These are phyloP conservation scores for Emmonsia crescens DNA, from an alignment of 2,329 filamentous ascomycete species.

Conservation along the genomic window DNA sequence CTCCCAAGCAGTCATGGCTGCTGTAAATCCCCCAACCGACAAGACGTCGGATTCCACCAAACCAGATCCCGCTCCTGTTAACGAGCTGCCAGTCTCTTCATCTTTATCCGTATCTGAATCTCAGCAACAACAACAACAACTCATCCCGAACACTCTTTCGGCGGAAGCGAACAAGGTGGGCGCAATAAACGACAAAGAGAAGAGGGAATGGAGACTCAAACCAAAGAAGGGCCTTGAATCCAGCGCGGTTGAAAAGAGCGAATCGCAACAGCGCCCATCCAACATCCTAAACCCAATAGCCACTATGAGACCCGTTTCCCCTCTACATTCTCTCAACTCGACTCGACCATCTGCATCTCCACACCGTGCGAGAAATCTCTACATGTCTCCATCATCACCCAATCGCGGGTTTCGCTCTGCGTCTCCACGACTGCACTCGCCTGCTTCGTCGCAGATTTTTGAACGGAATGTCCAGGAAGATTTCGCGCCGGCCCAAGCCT, in stretches of 20 bases:
- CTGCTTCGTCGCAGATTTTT: conserved; percentile 69
- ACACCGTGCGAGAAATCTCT: conserved; percentile 20
- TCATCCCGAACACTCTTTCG: not conserved
- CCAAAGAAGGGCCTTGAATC: not conserved
- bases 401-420: conserved; percentile 52
- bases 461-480: conserved; percentile 89
- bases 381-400: conserved; percentile 50
- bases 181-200: not conserved
- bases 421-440: conserved; percentile 66
- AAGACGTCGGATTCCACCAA: not conserved
- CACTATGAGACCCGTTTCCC: conserved; percentile 20
- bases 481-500: conserved; percentile 54
- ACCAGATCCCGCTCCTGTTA: not conserved
- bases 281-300: conserved; percentile 24
- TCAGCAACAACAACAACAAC: not conserved
- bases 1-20: not conserved
- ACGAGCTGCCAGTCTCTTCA: not conserved
- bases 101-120: not conserved
- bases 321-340: conserved; percentile 33
- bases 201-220: conserved; percentile 1
- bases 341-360: conserved; percentile 35
- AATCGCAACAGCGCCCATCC: not conserved
- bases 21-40: not conserved
- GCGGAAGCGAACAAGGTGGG: not conserved
- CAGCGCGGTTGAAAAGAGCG: not conserved